Base-by-base conservation (phyloP, 192 early-diverging fungal species). In the Entomortierella lignicola region DNA sequence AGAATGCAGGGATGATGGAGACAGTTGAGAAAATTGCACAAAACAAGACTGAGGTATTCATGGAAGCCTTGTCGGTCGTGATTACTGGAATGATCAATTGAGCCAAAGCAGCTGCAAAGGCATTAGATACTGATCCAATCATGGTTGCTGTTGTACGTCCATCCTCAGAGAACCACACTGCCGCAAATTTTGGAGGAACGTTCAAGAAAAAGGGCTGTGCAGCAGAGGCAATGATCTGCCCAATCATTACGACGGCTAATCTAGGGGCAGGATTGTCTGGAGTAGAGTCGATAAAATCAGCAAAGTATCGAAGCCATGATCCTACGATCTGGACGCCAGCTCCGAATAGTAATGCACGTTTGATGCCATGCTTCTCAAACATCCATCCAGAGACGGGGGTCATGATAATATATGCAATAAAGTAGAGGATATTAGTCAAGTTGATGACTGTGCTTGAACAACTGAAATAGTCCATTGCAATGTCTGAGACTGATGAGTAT, bases 191-290 rank as follows among this genome's bases (percentile, higher is more conserved):
- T 21, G 87, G 82, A 8, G 83, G 73, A 10, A 83, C 53, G 42
- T 83, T 83, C 48, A 88, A 72, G 52, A 88, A 81, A 77, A 86
- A 88, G 0, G 85, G 81, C 39, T 86, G 81, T 15, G 83, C 85
- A 32, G 72, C 41, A 1, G 82, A 81, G 2, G 71, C 77, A 52
- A 88, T 60, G 39, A 80, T 50, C 61, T 88, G 87, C 1, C 87
- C 87, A 11, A 82, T 12, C 63, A 83, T 60, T 26, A 79, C 80
- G 26, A 84, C 37, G 2, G 62, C 80, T 17, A 81, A 52, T n/a
- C 63, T 58, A 17, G 80, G 81, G 12, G 60, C 53, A 21, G 50
- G 37, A 51, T 29, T 62, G 2, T 71, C 51, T 8, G 69, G 69
- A 7, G 62, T 56, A 18, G 67, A 67, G 12, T 58, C 42, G 20